A percentile compares a stretch with the other conserved stretches of the same genome.
phyloP scores from a whole-genome alignment of 2,329 filamentous ascomycete species.

The Talaromyces amestolkiae region DNA sequence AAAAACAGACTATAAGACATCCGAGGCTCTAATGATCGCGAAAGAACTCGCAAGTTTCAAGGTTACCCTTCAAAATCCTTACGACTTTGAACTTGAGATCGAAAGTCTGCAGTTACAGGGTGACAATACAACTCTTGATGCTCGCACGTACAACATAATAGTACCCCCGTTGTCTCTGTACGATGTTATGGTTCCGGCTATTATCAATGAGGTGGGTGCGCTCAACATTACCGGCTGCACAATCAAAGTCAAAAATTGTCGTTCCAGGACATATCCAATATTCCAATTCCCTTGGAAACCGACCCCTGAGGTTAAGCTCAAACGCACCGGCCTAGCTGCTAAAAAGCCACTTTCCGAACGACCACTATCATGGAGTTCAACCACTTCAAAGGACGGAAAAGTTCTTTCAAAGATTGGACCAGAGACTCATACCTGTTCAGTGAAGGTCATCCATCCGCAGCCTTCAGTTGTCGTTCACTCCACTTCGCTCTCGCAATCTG shows the following conservation, averaged over 20 bases:
- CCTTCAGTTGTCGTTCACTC: slow-evolving; percentile 73
- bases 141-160: slow-evolving; percentile 61
- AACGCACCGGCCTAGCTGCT: slow-evolving; percentile 66
- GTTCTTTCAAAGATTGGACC: slow-evolving; percentile 33
- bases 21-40: slow-evolving; percentile 71
- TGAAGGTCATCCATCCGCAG: slow-evolving; percentile 76
- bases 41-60: slow-evolving; percentile 74
- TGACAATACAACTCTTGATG: slow-evolving; percentile 70
- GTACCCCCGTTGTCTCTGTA: slow-evolving; percentile 83
- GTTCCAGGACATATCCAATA: slow-evolving; percentile 78
- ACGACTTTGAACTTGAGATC: slow-evolving; percentile 87
- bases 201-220: slow-evolving; percentile 63
- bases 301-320: slow-evolving; percentile 68
- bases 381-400: slow-evolving; percentile 37
- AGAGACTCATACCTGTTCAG: slow-evolving; percentile 42
- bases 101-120: slow-evolving; percentile 75
- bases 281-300: slow-evolving; percentile 75
- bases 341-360: slow-evolving; percentile 52
- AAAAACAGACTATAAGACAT: slow-evolving; percentile 58
- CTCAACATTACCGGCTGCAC: slow-evolving; percentile 74
- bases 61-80: slow-evolving; percentile 88
- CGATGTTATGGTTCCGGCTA: slow-evolving; percentile 68
- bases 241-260: slow-evolving; percentile 77
- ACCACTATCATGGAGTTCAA: slow-evolving; percentile 45
- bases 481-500: slow-evolving; percentile 75